These are phyloP conservation scores for Claviceps monticola DNA, from an alignment of 2,329 filamentous ascomycete genomes.

Conservation along the genomic window DNA sequence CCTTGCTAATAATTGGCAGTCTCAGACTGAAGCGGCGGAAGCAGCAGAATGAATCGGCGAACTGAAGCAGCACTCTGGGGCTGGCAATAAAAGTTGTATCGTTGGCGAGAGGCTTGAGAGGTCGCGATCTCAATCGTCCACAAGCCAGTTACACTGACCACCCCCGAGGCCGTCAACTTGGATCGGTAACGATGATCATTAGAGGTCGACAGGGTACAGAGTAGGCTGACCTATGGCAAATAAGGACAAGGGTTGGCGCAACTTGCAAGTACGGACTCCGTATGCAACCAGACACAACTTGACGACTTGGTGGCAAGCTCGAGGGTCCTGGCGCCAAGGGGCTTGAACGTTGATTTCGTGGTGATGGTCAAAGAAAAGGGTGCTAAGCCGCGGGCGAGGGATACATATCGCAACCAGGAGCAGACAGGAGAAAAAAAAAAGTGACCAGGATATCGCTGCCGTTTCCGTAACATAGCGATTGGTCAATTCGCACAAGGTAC, in stretches of 20 bases:
- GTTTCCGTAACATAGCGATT: not conserved
- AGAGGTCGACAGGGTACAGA: not conserved
- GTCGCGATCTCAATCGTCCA: not conserved
- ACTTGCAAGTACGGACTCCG: not conserved
- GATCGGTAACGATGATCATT: not conserved
- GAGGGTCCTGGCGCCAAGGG: not conserved
- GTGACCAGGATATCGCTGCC: not conserved
- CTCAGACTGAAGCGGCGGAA: not conserved
- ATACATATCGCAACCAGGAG: not conserved
- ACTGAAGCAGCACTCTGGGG: not conserved
- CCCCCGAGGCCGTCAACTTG: not conserved
- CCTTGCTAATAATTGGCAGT: not conserved
- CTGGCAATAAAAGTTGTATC: not conserved
- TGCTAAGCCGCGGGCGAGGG: not conserved
- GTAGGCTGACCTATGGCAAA: not conserved
- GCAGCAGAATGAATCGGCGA: too few relatives aligned
- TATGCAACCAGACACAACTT: not conserved
- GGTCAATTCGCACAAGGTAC: not conserved
- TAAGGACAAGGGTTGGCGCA: not conserved
- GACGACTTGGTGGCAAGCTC: not conserved
- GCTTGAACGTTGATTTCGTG: not conserved
- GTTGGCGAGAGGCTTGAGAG: not conserved
- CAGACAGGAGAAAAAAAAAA: conserved; percentile 31
- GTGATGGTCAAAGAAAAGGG: not conserved
- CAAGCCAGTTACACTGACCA: not conserved